These are phyloP conservation scores for Russula lepida DNA, from an alignment of 768 basidiomycete species.

Conservation along the genomic window DNA sequence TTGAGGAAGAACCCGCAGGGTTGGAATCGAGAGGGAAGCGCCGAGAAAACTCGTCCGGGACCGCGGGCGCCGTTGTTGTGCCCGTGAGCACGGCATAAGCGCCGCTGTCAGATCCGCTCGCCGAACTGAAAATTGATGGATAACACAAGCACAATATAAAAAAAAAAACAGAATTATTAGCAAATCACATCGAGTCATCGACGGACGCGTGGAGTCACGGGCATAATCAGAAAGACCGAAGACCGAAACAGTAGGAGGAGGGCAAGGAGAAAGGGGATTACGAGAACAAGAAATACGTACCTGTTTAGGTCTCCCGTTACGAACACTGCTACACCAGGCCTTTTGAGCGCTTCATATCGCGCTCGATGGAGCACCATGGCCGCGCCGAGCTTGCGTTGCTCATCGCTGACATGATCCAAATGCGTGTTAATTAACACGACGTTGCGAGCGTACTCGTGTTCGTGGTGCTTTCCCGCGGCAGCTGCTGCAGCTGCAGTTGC, in stretches of 20 bases:
- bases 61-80: constrained; percentile 29
- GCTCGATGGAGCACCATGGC: constrained; percentile 44
- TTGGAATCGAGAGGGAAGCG: constrained; percentile 32
- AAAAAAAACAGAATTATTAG: neutral
- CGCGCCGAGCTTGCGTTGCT: constrained; percentile 41
- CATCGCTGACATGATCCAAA: constrained; percentile 46
- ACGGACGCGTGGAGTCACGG: neutral
- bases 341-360: constrained; percentile 36
- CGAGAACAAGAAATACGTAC: neutral
- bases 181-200: neutral
- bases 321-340: constrained; percentile 32
- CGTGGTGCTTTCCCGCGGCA: neutral
- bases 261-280: too few relatives aligned
- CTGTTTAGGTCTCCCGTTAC: constrained; percentile 48
- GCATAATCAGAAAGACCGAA: neutral
- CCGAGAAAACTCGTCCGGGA: constrained; percentile 37
- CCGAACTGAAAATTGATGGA: constrained; percentile 27
- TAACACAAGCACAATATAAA: neutral
- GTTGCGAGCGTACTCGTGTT: constrained; percentile 1
- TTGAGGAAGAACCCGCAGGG: neutral
- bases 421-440: constrained; percentile 46
- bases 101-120: constrained; percentile 37
- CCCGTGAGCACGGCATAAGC: constrained; percentile 48
- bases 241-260: neutral
- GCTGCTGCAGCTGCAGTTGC: too few relatives aligned